Evolutionary conservation across 495 filamentous ascomycete genomes (phyloP).

Genomic region (Cetradonia linearis): DNA sequence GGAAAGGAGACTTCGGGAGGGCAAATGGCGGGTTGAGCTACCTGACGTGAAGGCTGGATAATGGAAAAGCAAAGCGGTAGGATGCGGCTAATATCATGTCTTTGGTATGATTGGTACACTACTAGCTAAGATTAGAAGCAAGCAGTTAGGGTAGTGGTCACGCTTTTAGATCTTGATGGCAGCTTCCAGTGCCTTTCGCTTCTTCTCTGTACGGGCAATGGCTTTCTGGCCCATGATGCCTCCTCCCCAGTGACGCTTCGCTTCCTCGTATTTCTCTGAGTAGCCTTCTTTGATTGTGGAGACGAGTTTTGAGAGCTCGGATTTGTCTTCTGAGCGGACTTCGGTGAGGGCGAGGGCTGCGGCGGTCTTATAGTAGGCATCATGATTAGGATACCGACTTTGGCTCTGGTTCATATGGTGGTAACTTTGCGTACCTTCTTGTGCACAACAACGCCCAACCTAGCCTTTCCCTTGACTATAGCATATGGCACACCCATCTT

Average conservation of each 20-base stretch:
- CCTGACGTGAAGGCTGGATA: too few species aligned
- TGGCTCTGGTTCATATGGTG: too few species aligned
- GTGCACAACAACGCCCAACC: constrained; percentile 97
- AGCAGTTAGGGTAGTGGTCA: background rate
- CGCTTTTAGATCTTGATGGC: constrained; percentile 83
- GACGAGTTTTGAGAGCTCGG: constrained; percentile 91
- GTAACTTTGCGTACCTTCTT: constrained; percentile 96
- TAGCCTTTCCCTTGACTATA: constrained; percentile 99
- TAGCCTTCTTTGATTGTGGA: constrained; percentile 97
- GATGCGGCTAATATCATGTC: background rate
- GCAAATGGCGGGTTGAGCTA: background rate
- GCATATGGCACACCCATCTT: constrained; percentile 99
- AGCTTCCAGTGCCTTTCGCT: constrained; percentile 82
- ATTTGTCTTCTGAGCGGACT: constrained; percentile 94
- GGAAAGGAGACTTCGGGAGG: too few species aligned
- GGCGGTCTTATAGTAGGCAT: constrained; percentile 54
- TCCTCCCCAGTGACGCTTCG: constrained; percentile 94
- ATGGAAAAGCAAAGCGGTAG: too few species aligned
- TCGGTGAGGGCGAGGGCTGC: constrained; percentile 94
- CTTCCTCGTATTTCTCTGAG: constrained; percentile 87
- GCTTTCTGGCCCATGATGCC: constrained; percentile 99
- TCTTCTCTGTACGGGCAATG: constrained; percentile 84
- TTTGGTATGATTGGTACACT: too few species aligned
- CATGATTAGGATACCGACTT: too few species aligned
- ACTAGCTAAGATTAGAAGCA: constrained; percentile 1